Evolutionary conservation across 306 rosid species (phyloP).

Genomic region (Acacia confusa): DNA sequence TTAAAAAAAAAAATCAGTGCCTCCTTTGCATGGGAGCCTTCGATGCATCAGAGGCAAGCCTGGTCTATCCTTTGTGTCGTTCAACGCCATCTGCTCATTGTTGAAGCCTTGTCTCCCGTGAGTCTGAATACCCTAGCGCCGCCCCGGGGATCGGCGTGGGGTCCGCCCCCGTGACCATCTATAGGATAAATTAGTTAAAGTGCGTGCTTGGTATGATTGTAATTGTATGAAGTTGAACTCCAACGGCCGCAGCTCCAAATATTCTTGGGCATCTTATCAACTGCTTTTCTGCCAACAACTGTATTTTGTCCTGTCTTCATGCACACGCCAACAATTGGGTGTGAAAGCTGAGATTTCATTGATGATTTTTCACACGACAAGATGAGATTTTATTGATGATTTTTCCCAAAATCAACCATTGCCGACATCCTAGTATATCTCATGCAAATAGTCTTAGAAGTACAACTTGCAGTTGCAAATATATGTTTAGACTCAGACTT

Average conservation of each 20-base stretch:
- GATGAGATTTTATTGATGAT: neutral
- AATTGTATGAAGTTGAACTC: neutral
- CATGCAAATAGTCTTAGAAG: neutral
- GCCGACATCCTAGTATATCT: neutral
- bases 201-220: neutral
- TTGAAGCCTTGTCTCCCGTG: no score
- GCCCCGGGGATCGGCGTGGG: no score
- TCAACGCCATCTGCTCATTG: no score
- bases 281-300: neutral
- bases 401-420: neutral
- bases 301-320: neutral
- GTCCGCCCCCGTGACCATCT: no score
- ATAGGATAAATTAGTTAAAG: neutral
- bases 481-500: conserved; percentile 31
- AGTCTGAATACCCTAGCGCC: no score
- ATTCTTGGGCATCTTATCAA: neutral
- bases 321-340: neutral
- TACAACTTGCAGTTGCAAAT: neutral
- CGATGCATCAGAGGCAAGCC: no score
- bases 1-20: no score
- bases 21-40: no score
- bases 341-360: neutral
- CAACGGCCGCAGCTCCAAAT: neutral
- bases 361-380: neutral
- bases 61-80: no score